These are phyloP conservation scores for Fusarium transvaalense DNA, from an alignment of 2,329 filamentous ascomycete genomes.

Conservation along the genomic window DNA sequence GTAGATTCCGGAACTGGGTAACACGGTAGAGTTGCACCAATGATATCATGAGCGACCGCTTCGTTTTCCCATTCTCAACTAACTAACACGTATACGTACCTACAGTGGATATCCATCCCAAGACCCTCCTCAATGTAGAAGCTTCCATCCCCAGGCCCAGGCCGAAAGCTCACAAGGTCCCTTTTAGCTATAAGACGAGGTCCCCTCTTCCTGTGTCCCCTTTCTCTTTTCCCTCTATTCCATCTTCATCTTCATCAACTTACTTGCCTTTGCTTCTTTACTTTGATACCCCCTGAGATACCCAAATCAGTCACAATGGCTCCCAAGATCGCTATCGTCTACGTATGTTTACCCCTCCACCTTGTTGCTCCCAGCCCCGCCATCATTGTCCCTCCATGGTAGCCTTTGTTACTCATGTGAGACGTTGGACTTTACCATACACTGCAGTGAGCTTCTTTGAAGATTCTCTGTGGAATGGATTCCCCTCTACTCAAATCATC, in stretches of 20 bases:
- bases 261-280: constrained; percentile 18
- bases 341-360: constrained; percentile 67
- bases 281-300: constrained; percentile 29
- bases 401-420: constrained; percentile 5
- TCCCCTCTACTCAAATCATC: constrained; percentile 2
- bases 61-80: constrained; percentile 5
- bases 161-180: constrained; percentile 11
- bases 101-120: constrained; percentile 19
- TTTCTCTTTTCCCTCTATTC: neutral
- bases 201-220: constrained; percentile 24
- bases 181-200: constrained; percentile 45
- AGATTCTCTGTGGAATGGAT: neutral
- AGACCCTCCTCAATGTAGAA: constrained; percentile 21
- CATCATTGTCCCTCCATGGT: constrained; percentile 12
- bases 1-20: constrained; percentile 30
- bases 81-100: constrained; percentile 18
- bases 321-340: constrained; percentile 92
- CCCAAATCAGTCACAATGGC: constrained; percentile 72
- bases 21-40: constrained; percentile 26
- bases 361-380: constrained; percentile 5
- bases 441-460: neutral
- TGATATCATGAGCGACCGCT: constrained; percentile 28
- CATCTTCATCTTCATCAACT: constrained; percentile 8
- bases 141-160: constrained; percentile 8
- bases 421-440: constrained; percentile 1